Conservation (phyloP, 495 filamentous ascomycete genomes). For the Aspergillus nanangensis region DNA sequence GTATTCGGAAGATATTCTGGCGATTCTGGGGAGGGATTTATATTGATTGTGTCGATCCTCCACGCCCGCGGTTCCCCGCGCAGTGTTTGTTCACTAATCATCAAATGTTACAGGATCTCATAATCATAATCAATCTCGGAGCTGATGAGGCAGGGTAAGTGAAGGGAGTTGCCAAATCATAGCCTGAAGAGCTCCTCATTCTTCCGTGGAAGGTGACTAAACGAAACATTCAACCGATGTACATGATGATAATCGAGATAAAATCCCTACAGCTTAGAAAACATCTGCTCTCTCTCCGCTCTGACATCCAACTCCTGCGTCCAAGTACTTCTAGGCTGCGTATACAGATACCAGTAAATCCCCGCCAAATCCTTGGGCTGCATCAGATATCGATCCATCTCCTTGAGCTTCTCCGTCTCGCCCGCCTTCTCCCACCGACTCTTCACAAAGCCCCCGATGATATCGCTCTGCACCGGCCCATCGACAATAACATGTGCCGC, state of each 20-base stretch:
- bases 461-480: conserved; percentile 35
- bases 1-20: not conserved
- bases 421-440: conserved; percentile 30
- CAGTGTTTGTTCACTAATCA: not conserved
- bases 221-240: too few relatives aligned
- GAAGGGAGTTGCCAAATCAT: too few relatives aligned
- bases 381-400: conserved; percentile 23
- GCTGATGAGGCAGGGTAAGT: too few relatives aligned
- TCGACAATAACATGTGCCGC: conserved; percentile 26
- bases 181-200: too few relatives aligned
- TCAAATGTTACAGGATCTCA: not conserved
- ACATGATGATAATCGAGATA: too few relatives aligned
- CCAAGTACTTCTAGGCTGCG: conserved; percentile 19
- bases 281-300: conserved; percentile 11
- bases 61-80: not conserved
- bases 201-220: too few relatives aligned
- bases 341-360: conserved; percentile 19
- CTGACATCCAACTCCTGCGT: conserved; percentile 19
- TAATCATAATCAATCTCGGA: too few relatives aligned
- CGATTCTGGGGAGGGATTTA: not conserved
- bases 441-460: conserved; percentile 35
- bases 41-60: not conserved
- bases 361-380: conserved; percentile 20
- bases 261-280: conserved; percentile 16
- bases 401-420: conserved; percentile 17